phyloP scores from a whole-genome alignment of 768 basidiomycete genomes.

The Tylopilus intermedius region DNA sequence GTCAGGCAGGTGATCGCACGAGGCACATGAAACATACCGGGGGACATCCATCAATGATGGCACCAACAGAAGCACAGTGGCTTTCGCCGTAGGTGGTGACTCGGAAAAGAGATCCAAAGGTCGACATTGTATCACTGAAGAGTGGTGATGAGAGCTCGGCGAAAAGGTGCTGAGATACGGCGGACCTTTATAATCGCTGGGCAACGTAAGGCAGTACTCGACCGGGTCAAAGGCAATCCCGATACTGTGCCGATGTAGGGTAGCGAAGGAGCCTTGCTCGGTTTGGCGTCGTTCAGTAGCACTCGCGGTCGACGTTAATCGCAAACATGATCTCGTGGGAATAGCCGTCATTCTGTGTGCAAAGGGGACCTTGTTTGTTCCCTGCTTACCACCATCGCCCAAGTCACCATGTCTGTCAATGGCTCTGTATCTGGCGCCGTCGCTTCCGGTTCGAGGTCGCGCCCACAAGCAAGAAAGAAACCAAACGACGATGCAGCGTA shows the following conservation, averaged over 20 bases:
- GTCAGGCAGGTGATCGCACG: slow-evolving; percentile 14
- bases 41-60: slow-evolving; percentile 95
- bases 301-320: background rate
- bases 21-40: slow-evolving; percentile 54
- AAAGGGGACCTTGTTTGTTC: slow-evolving; percentile 1
- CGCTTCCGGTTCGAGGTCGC: slow-evolving; percentile 51
- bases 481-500: slow-evolving; percentile 68
- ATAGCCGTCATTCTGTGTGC: slow-evolving; percentile 4
- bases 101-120: slow-evolving; percentile 85
- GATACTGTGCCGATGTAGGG: background rate
- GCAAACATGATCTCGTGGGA: slow-evolving; percentile 18
- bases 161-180: background rate
- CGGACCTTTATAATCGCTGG: slow-evolving; percentile 19
- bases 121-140: slow-evolving; percentile 60
- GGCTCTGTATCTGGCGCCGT: slow-evolving; percentile 19
- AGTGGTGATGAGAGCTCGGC: slow-evolving; percentile 11
- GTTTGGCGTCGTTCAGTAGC: background rate
- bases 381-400: background rate
- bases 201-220: slow-evolving; percentile 22
- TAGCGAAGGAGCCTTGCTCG: background rate
- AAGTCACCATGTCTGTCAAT: slow-evolving; percentile 22
- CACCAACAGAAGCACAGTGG: slow-evolving; percentile 94
- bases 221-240: slow-evolving; percentile 17
- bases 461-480: slow-evolving; percentile 60
- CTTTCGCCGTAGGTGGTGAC: slow-evolving; percentile 98